Base-by-base conservation (phyloP, 768 basidiomycete species). In the Lentinus tigrinus region DNA sequence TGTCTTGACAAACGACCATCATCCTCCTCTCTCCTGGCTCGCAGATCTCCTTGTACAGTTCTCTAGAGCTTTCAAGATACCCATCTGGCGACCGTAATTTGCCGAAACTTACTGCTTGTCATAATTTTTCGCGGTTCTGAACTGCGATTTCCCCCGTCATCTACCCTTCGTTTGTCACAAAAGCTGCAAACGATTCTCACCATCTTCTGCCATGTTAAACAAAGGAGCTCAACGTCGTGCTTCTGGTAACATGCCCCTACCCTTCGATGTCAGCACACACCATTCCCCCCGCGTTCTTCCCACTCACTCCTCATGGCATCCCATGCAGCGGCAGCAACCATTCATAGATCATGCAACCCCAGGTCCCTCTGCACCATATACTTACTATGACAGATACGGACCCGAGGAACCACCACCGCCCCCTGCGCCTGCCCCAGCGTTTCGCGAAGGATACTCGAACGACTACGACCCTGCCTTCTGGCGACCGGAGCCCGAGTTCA, bases 341-440 rank as follows among this genome's bases (percentile, higher is more conserved):
- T 61, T 66, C 62, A 36, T 46, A 51, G 66, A 61, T 23, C 46
- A 39, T 63, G 78, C 78, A 54, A 77, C 75, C 62, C 77, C 83
- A 48, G 73, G 74, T 38, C 65, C 80, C 34, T 70, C 79, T 58
- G 73, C 80, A 39, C 74, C 78, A 56, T 75, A 71, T 56, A 44
- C 63, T 16, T 65, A 78, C 26, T 83, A 83, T 63, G 81, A 87
- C 64, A 78, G 77, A 49, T 85, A 85, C 67, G 73, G 75, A 28
- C 78, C 54, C 21, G 55, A 61, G 16, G 60, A 56, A n/a, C 54
- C 55, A 21, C 47, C 27, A 13, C 31, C 21, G 27, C 69, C 75
- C 56, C 74, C 74, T 24, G 64, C 31, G 31, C 21, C 73, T 38
- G 59, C 67, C 11, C 63, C 72, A 19, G 63, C 71, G 46, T 76